phyloP scores from a whole-genome alignment of 805 yeast species.

The Kuraishia molischiana region DNA sequence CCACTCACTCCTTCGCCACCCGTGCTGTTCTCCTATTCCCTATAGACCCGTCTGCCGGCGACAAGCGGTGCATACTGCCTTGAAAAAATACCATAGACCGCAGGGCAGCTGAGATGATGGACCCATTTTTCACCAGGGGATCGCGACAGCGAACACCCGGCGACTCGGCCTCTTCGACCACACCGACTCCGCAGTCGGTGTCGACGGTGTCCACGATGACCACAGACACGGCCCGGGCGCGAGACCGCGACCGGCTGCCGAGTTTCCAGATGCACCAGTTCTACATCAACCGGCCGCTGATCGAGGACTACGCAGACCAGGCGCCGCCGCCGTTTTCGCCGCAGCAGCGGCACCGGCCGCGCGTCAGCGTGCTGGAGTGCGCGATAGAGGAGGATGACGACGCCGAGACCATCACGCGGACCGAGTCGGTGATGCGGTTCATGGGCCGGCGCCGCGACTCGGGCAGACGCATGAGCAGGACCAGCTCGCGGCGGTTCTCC shows the following conservation, averaged over 20 bases:
- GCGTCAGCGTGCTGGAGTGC: not conserved
- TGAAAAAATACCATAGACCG: no score
- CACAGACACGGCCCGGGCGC: no score
- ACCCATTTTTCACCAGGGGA: no score
- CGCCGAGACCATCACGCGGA: not conserved
- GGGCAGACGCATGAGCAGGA: not conserved
- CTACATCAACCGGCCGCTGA: conserved; percentile 6
- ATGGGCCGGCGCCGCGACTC: not conserved
- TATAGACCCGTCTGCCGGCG: no score
- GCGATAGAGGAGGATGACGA: not conserved
- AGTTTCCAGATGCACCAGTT: conserved; percentile 9
- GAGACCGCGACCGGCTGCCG: conserved; percentile 5
- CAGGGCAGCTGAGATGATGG: no score
- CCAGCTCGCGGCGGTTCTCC: not conserved
- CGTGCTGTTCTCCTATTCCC: no score
- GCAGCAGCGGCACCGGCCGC: not conserved
- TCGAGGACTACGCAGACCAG: not conserved
- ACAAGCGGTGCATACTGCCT: no score
- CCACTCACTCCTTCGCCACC: no score
- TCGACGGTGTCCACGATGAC: no score
- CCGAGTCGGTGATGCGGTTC: not conserved
- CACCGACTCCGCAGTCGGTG: no score
- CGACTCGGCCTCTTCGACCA: no score
- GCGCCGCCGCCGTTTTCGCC: not conserved
- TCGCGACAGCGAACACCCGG: no score